These are phyloP conservation scores for Fomes fomentarius DNA, from an alignment of 1,284 basidiomycete genomes.

Conservation along the genomic window DNA sequence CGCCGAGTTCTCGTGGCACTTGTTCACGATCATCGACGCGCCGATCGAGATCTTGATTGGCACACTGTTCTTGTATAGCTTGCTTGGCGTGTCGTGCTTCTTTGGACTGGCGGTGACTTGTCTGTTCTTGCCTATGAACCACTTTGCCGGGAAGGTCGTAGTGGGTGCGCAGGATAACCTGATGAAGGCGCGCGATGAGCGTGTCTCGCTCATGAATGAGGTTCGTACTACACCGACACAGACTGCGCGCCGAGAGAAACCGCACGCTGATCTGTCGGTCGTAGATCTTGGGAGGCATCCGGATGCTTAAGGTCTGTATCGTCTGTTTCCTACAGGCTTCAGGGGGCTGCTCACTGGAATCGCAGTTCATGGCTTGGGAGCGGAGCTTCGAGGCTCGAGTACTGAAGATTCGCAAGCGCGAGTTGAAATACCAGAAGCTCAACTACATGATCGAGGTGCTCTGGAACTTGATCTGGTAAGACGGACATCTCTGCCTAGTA, in stretches of 20 bases:
- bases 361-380: slow-evolving; percentile 93
- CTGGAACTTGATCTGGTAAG: slow-evolving; percentile 82
- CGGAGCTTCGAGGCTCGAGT: slow-evolving; percentile 84
- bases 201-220: slow-evolving; percentile 93
- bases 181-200: slow-evolving; percentile 91
- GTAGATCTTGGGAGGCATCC: slow-evolving; percentile 81
- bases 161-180: slow-evolving; percentile 85
- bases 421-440: slow-evolving; percentile 81
- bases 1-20: slow-evolving; percentile 82
- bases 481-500: slow-evolving; percentile 5
- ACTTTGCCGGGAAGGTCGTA: slow-evolving; percentile 85
- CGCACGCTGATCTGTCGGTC: neutral
- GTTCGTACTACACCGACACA: slow-evolving; percentile 43
- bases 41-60: slow-evolving; percentile 88
- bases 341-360: neutral
- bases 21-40: slow-evolving; percentile 77
- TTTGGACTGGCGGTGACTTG: slow-evolving; percentile 84
- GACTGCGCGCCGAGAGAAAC: neutral
- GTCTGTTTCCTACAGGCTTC: neutral
- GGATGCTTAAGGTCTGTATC: slow-evolving; percentile 82
- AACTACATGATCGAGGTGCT: slow-evolving; percentile 85
- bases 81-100: slow-evolving; percentile 83
- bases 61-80: slow-evolving; percentile 76
- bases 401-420: slow-evolving; percentile 73
- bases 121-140: slow-evolving; percentile 87